Evolutionary conservation across 1,284 basidiomycete genomes (phyloP), one percentile per base, ranked within the genome.

Genomic region (Puccinia sorghi): DNA sequence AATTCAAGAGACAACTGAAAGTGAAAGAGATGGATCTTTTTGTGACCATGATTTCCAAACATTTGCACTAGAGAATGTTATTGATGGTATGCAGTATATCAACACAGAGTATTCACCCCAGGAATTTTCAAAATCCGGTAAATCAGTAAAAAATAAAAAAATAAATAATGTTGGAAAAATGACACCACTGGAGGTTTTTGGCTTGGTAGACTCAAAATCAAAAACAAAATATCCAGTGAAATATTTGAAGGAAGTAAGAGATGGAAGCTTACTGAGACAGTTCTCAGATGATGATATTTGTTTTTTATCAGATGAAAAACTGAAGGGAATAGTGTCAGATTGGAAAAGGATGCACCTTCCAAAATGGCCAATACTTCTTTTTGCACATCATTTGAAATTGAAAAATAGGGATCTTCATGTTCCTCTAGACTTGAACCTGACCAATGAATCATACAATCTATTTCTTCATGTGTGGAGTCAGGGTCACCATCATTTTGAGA

Each of bases 361-460:
- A 1, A 61, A 61, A 39, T 61, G 59, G 59, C 59, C 59, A 61
- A 61, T 61, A 37, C 0, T 61, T 39, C 5, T 61, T 7, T 61
- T 61, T 39, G 39, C 37, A n/a, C n/a, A 61, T 61, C 59, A 61
- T 39, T 61, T 61, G 59, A 61, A 39, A 39, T 61, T 61, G 17
- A 39, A n/a, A 2, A n/a, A 61, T 17, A 61, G 59, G 59, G n/a
- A 61, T 39, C 12, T n/a, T 15, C 59, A 61, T 32, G 37, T 37
- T 9, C 59, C 59, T 39, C 9, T 61, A 41, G 59, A 61, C 20
- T 6, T 17, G 5, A 39, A 17, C 6, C 8, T 61, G 59, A 17
- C 3, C 6, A 20, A 61, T 17, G 17, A 61, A 39, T 15, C 37
- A 39, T 61, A 61, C 59, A 61, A 61, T 39, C 15, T 61, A 13